A percentile compares a stretch with the other conserved stretches of the same genome.
Conservation (phyloP, 345 rosid species). For the Leavenworthia alabamica region DNA sequence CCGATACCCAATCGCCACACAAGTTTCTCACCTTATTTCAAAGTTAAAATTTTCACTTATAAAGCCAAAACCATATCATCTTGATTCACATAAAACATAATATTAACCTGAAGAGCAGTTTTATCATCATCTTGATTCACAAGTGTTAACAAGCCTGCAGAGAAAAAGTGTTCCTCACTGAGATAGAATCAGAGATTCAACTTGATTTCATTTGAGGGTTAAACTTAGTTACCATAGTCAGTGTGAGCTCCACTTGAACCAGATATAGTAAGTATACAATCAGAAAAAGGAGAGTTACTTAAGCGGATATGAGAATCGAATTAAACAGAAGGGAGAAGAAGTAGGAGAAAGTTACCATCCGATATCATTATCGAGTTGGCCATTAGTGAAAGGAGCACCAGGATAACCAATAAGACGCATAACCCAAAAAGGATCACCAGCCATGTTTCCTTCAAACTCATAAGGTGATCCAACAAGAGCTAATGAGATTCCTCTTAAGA, state of each 20-base stretch:
- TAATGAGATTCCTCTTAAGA: slow-evolving; percentile 66
- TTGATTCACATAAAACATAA: background rate
- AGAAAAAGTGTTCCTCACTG: background rate
- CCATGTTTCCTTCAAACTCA: slow-evolving; percentile 68
- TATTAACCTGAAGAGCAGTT: slow-evolving; percentile 68
- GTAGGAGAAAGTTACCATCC: slow-evolving; percentile 59
- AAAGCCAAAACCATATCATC: background rate
- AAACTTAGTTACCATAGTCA: slow-evolving; percentile 57
- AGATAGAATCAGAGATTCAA: background rate
- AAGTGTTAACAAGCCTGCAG: slow-evolving; percentile 59
- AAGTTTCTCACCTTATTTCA: slow-evolving; percentile 68
- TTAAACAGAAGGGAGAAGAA: background rate
- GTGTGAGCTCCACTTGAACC: slow-evolving; percentile 71
- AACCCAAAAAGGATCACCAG: slow-evolving; percentile 89
- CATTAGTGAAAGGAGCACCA: slow-evolving; percentile 32
- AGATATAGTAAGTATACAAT: background rate
- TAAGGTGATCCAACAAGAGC: slow-evolving; percentile 60
- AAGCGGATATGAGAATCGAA: background rate
- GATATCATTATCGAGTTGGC: slow-evolving; percentile 40
- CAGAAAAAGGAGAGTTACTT: background rate
- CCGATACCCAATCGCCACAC: slow-evolving; percentile 80
- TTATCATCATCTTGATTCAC: slow-evolving; percentile 82
- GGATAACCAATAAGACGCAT: slow-evolving; percentile 79
- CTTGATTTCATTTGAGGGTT: background rate
- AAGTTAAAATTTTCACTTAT: background rate